Conservation (phyloP, 805 yeast species). For the Yarrowia yakushimensis region DNA sequence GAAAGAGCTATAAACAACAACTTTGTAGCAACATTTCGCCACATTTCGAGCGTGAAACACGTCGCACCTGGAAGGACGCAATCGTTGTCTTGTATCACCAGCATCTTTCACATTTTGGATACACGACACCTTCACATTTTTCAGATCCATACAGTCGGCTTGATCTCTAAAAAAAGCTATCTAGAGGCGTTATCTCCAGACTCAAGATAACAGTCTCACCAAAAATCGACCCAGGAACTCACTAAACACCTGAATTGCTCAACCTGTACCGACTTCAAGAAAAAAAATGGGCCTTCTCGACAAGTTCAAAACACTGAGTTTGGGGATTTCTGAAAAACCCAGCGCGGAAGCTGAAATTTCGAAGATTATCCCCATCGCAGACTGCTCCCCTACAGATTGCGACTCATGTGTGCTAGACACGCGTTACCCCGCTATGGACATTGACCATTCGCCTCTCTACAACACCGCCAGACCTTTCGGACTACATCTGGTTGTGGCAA, state of each 20-base stretch:
- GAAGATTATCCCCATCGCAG: slow-evolving; percentile 45
- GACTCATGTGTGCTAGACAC: slow-evolving; percentile 46
- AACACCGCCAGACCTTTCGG: slow-evolving; percentile 67
- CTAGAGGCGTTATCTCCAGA: too few relatives aligned
- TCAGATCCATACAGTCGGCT: background rate
- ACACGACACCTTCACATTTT: background rate
- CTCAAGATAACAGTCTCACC: background rate
- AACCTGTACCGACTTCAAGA: background rate
- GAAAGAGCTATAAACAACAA: background rate
- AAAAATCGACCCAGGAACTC: too few relatives aligned
- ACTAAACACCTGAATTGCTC: background rate
- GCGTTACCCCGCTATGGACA: slow-evolving; percentile 51
- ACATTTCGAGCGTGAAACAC: background rate
- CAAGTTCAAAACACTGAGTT: background rate
- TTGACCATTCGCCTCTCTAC: slow-evolving; percentile 50
- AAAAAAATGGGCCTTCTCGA: background rate
- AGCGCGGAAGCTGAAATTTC: slow-evolving; percentile 34
- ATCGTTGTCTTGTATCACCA: background rate
- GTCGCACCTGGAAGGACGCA: background rate
- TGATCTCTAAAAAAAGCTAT: background rate
- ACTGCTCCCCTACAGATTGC: slow-evolving; percentile 51
- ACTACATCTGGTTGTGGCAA: slow-evolving; percentile 73
- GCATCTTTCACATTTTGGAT: background rate
- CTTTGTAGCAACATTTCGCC: background rate
- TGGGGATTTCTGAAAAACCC: background rate